Percentiles rank a stretch among this genome's conserved stretches.
These are phyloP conservation scores for Dendrobium officinale DNA, from an alignment of 106 monocot species.

Conservation along the genomic window DNA sequence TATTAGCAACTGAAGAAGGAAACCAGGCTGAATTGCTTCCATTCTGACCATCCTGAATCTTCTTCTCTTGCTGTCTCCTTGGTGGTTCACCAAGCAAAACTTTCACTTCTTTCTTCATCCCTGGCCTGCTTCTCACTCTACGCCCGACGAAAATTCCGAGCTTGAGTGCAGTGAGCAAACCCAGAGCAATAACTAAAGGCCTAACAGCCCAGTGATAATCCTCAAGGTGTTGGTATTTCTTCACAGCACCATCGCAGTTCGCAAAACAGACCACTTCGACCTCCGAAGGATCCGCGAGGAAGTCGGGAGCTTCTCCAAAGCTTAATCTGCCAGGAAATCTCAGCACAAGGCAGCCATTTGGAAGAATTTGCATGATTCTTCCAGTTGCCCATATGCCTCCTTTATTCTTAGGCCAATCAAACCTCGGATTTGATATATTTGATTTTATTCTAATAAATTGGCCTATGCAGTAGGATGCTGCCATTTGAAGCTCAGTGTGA, in stretches of 20 bases:
- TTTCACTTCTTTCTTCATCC: slow-evolving; percentile 17
- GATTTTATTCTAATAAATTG: slow-evolving; percentile 69
- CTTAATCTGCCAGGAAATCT: slow-evolving; percentile 65
- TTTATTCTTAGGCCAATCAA: slow-evolving; percentile 55
- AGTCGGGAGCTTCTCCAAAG: slow-evolving; percentile 31
- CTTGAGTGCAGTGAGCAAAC: slow-evolving; percentile 57
- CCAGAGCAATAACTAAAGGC: slow-evolving; percentile 65
- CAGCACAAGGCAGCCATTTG: slow-evolving; percentile 82
- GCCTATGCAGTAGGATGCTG: slow-evolving; percentile 51
- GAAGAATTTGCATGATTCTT: slow-evolving; percentile 42
- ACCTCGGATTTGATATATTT: slow-evolving; percentile 34
- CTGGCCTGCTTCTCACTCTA: slow-evolving; percentile 17
- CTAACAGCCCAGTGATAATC: slow-evolving; percentile 89
- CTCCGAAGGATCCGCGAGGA: slow-evolving; percentile 67
- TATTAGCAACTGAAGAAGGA: slow-evolving; percentile 59
- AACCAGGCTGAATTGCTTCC: slow-evolving; percentile 42
- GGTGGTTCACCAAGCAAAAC: background rate
- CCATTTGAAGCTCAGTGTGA: slow-evolving; percentile 68
- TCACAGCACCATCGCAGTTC: slow-evolving; percentile 57
- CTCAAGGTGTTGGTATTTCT: slow-evolving; percentile 90
- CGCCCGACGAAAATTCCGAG: slow-evolving; percentile 42
- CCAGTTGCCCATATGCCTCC: slow-evolving; percentile 54
- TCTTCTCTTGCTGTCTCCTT: too few relatives aligned
- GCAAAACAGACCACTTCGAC: slow-evolving; percentile 66
- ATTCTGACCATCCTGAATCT: slow-evolving; percentile 15